Evolutionary conservation across 768 basidiomycete genomes (phyloP), one percentile per base, ranked within the genome.

Genomic region (Boletus rubropictus): DNA sequence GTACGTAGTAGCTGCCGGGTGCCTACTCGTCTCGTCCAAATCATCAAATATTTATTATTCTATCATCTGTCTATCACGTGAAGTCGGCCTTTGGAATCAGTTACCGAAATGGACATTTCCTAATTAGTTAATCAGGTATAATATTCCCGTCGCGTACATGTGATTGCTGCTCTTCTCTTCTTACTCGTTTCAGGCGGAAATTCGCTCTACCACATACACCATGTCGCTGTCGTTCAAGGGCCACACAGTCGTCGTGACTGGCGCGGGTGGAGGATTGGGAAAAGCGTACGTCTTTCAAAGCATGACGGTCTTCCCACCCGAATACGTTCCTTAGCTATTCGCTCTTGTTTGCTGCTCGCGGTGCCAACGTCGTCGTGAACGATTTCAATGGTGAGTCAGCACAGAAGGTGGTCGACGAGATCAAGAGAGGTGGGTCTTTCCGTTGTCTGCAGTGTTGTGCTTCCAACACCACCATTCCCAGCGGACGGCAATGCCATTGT

Each of bases 181-280:
- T 29, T 29, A 5, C 10, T 2, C 12, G 9, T 29, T 29, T 12
- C 29, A 12, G 29, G 11, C 9, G 5, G 29, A 29, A 12, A 29
- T 10, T 11, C 29, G 20, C 25, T 39, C 21, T 7, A 20, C 8
- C 12, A 4, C 1, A 5, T 17, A 22, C 32, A 46, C 12, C 31
- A 67, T 52, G 79, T 67, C 77, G 31, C 68, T 84, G 9, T 86
- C 84, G 3, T 95, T 91, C 76, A 82, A 86, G 67, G 83, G 83
- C 46, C 88, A 94, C 44, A 91, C 88, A n/a, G 89, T 93, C 48
- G 79, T 99, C 53, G 72, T 98, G 53, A 99, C 96, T 35, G 96
- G 96, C 38, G 94, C 93, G 35, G 96, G 96, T 12, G 91, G 92
- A 50, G 96, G 96, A 14, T 76, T 99, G 12, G 96, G 96, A 36